Conservation (phyloP, 257 asterid species). For the Coffea eugenioides region DNA sequence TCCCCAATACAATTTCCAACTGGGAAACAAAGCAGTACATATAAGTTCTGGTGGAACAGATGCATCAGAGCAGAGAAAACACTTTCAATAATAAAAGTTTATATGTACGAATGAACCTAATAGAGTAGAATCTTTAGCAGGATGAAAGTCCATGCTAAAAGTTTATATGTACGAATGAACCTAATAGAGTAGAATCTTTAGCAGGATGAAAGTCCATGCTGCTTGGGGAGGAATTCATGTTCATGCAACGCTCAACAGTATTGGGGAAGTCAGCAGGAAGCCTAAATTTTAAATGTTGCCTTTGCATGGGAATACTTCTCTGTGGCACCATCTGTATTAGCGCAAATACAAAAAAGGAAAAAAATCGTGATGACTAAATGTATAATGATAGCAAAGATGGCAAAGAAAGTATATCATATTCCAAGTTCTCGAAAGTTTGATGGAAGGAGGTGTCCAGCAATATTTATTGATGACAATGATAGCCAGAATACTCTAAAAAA, state of each 20-base stretch:
- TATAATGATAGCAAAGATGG: background rate
- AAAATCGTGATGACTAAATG: background rate
- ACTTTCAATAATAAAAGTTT: slow-evolving; percentile 8
- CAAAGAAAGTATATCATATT: background rate
- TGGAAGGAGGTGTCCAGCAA: background rate
- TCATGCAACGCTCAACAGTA: slow-evolving; percentile 39
- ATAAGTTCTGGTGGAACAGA: background rate
- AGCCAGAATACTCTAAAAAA: background rate
- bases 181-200: slow-evolving; percentile 49
- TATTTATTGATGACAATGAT: background rate
- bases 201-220: slow-evolving; percentile 77
- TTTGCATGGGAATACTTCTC: slow-evolving; percentile 6
- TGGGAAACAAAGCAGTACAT: slow-evolving; percentile 23
- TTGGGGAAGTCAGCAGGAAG: slow-evolving; percentile 46
- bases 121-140: no score
- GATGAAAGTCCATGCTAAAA: no score
- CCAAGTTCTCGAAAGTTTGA: background rate
- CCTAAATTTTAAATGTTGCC: slow-evolving; percentile 26
- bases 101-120: no score
- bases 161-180: background rate
- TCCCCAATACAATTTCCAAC: slow-evolving; percentile 62
- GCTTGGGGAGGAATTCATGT: slow-evolving; percentile 39
- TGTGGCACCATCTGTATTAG: slow-evolving; percentile 39
- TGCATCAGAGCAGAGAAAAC: background rate
- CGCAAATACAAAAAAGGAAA: background rate